Evolutionary conservation across 371 early-diverging fungal species (phyloP).

Genomic region (Haplosporangium sp.): DNA sequence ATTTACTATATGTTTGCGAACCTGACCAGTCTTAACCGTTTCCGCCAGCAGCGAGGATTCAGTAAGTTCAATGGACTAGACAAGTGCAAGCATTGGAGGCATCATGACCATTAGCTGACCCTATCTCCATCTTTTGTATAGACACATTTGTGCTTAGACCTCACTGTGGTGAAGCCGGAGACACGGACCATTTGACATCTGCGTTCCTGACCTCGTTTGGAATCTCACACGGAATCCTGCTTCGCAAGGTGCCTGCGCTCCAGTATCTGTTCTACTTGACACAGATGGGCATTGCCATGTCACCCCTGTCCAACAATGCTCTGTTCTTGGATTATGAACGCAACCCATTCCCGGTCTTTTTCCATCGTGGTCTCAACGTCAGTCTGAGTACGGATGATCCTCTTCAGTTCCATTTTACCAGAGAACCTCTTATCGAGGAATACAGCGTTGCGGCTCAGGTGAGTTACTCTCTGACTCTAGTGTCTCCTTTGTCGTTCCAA

Average conservation of each 20-base stretch:
- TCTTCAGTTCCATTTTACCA: constrained; percentile 98
- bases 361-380: constrained; percentile 97
- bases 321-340: constrained; percentile 96
- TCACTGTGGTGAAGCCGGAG: constrained; percentile 98
- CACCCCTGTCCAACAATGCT: constrained; percentile 98
- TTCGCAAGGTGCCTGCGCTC: constrained; percentile 96
- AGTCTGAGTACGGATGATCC: constrained; percentile 98
- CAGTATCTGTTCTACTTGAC: constrained; percentile 97
- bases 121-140: constrained; percentile 21
- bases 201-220: constrained; percentile 93
- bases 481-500: neutral
- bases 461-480: neutral
- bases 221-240: constrained; percentile 96
- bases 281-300: constrained; percentile 98
- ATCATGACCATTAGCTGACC: neutral
- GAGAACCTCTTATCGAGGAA: constrained; percentile 99
- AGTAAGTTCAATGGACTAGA: constrained; percentile 61
- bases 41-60: constrained; percentile 83
- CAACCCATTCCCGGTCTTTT: constrained; percentile 95
- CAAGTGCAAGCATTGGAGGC: too few relatives aligned
- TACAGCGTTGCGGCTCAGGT: constrained; percentile 98
- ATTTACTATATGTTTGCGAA: constrained; percentile 97
- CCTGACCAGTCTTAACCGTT: constrained; percentile 87
- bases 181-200: constrained; percentile 95
- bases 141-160: constrained; percentile 96